A percentile compares a stretch with the other conserved stretches of the same genome.
Evolutionary conservation across 2,329 filamentous ascomycete species (phyloP).

Genomic region (Apiospora rasikravindrae): DNA sequence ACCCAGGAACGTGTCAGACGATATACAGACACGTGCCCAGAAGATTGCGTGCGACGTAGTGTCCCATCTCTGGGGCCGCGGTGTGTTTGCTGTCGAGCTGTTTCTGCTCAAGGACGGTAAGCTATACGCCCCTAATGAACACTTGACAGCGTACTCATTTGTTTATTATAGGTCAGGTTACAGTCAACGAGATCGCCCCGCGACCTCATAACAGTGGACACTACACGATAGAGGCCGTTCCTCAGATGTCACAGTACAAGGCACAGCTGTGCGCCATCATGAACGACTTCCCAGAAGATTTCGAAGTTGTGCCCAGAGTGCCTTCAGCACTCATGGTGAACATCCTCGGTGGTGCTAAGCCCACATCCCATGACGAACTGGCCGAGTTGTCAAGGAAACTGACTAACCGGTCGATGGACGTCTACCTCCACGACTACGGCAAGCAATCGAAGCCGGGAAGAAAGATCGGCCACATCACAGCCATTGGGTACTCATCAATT

Average conservation of each 20-base stretch:
- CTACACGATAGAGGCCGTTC: slow-evolving; percentile 91
- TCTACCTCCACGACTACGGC: slow-evolving; percentile 85
- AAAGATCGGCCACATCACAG: slow-evolving; percentile 94
- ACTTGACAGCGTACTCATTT: background rate
- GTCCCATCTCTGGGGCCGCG: slow-evolving; percentile 80
- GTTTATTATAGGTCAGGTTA: slow-evolving; percentile 54
- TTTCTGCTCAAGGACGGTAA: slow-evolving; percentile 78
- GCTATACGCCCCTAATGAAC: slow-evolving; percentile 21
- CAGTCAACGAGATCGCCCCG: slow-evolving; percentile 73
- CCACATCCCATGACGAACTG: slow-evolving; percentile 64
- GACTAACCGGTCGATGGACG: slow-evolving; percentile 52
- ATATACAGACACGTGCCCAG: slow-evolving; percentile 69
- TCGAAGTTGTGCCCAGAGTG: slow-evolving; percentile 62
- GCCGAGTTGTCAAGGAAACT: slow-evolving; percentile 51
- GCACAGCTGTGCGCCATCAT: slow-evolving; percentile 87
- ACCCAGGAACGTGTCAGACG: slow-evolving; percentile 69
- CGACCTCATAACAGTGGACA: slow-evolving; percentile 85
- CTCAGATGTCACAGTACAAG: slow-evolving; percentile 87
- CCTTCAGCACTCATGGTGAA: slow-evolving; percentile 78
- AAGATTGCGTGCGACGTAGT: slow-evolving; percentile 81
- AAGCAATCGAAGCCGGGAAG: slow-evolving; percentile 86
- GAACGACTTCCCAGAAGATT: slow-evolving; percentile 61
- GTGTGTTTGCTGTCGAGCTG: slow-evolving; percentile 96
- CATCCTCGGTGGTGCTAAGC: slow-evolving; percentile 72
- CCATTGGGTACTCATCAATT: slow-evolving; percentile 71